Evolutionary conservation across 2,329 filamentous ascomycete genomes (phyloP), one percentile per base, ranked within the genome.

Genomic region (Diaporthe citri): DNA sequence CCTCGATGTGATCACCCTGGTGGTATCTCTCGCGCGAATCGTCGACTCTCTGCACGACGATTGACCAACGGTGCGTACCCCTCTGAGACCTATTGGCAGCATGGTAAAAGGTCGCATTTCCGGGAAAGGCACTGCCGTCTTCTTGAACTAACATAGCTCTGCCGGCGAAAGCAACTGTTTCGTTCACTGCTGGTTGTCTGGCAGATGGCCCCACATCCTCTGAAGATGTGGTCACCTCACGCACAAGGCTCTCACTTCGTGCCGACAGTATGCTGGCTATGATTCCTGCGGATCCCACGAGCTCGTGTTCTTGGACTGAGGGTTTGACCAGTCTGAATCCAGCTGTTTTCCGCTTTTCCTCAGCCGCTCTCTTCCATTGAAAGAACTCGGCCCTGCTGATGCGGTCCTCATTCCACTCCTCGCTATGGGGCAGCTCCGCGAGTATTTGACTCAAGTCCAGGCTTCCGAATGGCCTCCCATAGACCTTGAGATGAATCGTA

Each of bases 351-450:
- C 62, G 62, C 20, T 51, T 25, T 1, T 67, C 12, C 25, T 67
- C 62, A n/a, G 31, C 22, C 4, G 31, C 10, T 39, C 62, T 51
- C 46, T 52, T 67, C 62, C 43, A 51, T 7, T 10, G 1, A 13
- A 67, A 67, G 20, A 51, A 67, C 2, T 51, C 31, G 1, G 13
- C 20, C 3, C 62, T 67, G 31, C 13, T 12, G 1, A 62, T 8
- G 9, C 0, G 1, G 7, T 20, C 0, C 2, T 9, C 0, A 17
- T 0, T 0, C 62, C 62, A 52, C 2, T 52, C 20, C 13, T 67
- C 62, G 2, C 0, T 22, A 6, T 0, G 12, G 22, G 62, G 31
- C 2, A 36, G 3, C 4, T 25, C 15, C 4, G 62, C 62, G 43
- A 67, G 31, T 3, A 52, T 25, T 25, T 39, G 43, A 12, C 28